These are phyloP conservation scores for Dioscorea dumetorum DNA, from an alignment of 106 monocot genomes.

Conservation along the genomic window DNA sequence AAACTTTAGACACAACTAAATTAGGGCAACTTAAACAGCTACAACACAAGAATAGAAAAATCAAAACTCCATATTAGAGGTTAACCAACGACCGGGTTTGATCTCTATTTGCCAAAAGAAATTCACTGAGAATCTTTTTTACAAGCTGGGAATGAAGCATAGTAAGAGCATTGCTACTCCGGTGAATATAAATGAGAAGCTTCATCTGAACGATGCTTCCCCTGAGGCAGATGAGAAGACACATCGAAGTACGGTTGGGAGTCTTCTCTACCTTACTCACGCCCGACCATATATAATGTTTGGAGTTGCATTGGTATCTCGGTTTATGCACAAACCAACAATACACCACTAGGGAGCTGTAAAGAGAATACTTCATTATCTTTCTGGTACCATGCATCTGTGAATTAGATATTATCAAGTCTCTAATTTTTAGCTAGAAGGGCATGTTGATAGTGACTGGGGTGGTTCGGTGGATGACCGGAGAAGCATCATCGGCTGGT, in stretches of 20 bases:
- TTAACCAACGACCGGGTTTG: background rate
- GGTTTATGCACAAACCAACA: too few relatives aligned
- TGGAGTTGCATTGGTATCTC: too few relatives aligned
- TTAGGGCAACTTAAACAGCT: too few relatives aligned
- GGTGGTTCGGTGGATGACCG: background rate
- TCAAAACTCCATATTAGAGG: background rate
- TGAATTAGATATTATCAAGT: background rate
- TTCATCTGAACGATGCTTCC: background rate
- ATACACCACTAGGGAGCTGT: too few relatives aligned
- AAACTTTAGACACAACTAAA: too few relatives aligned
- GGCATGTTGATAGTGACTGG: constrained; percentile 4
- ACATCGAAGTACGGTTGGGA: background rate
- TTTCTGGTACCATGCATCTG: background rate
- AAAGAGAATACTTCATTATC: background rate
- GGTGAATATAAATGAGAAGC: background rate
- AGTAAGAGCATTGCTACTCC: background rate
- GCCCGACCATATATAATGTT: background rate
- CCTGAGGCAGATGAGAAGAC: background rate
- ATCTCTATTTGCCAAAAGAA: constrained; percentile 1
- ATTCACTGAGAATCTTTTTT: background rate
- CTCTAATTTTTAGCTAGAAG: background rate
- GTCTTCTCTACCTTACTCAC: background rate
- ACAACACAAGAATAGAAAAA: too few relatives aligned
- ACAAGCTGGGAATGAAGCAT: background rate
- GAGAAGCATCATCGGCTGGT: background rate